Base-by-base conservation (phyloP, 495 filamentous ascomycete species). In the Penicillium maclennaniae region DNA sequence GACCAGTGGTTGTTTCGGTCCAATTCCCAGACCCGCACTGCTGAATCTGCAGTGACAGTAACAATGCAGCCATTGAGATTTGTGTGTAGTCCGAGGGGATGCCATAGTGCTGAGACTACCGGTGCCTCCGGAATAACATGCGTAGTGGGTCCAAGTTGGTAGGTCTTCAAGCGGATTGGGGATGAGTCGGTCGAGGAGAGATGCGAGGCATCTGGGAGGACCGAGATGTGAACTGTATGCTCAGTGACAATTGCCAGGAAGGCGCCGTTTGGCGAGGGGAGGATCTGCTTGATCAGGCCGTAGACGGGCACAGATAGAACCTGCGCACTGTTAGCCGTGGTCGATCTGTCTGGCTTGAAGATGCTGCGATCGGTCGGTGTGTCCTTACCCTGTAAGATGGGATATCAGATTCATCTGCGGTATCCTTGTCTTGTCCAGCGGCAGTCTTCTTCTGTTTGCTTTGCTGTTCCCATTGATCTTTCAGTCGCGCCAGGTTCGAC, bases 1-100 rank as follows among this genome's bases (percentile, higher is more conserved):
- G 88, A 88, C 81, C 85, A 89, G 43, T 88, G 82, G 61, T 93
- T 88, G 31, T 83, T 77, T 27, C 82, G 73, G 39, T 89, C 87
- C 23, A 96, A 62, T 67, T 96, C 91, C 91, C 91, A 96, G 27
- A 95, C 69, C 14, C 91, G 83, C 15, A 95, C 87, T 7, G 89
- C 82, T 8, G 90, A 89, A 65, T 95, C 91, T 38, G 81, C 80
- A 5, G 91, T 95, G 42, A 95, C 78, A 0, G 91, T 96, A 3
- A 95, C 87, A 9, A 96, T 71, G 43, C 85, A 85, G 4, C 67
- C 73, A n/a, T 59, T 65, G 15, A 75, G 50, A 49, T 74, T 77
- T 17, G 81, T 85, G 25, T 84, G 81, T 10, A 87, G 77, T 0
- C 90, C 89, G 1, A 95, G 76, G 0, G 91, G 91, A 72, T 96